phyloP scores from a whole-genome alignment of 176 grass and related monocot species.

The Rhynchospora tenuis region DNA sequence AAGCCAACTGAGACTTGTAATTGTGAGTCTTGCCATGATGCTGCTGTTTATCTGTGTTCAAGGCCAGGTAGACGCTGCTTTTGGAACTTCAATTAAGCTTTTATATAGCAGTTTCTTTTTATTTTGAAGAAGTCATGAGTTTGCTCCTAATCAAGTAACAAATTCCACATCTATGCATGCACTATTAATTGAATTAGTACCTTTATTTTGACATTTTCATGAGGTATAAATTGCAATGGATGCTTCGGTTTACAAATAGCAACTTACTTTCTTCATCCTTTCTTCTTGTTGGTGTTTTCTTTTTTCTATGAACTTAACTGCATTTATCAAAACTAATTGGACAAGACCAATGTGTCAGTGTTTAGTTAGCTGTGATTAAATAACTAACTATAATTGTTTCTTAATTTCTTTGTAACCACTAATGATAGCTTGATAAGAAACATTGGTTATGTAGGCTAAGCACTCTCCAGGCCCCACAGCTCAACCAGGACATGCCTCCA shows the following conservation, averaged over 20 bases:
- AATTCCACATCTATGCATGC: neutral
- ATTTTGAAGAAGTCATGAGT: neutral
- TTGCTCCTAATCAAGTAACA: neutral
- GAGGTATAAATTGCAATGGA: neutral
- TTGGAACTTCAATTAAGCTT: neutral
- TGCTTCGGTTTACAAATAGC: neutral
- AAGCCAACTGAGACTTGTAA: neutral
- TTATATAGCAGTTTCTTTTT: neutral
- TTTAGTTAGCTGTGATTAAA: neutral
- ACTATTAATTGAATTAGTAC: no score
- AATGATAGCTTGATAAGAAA: neutral
- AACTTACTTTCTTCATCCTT: neutral
- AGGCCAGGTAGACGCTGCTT: slow-evolving; percentile 19
- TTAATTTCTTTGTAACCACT: neutral
- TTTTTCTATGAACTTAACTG: neutral
- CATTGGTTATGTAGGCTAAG: slow-evolving; percentile 4
- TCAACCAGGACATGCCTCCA: slow-evolving; percentile 4
- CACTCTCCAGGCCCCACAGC: neutral
- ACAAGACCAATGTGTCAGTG: neutral
- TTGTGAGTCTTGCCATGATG: neutral
- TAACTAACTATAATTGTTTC: neutral
- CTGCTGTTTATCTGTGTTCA: neutral
- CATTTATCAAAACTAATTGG: neutral
- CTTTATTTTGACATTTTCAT: no score
- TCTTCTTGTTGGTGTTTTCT: neutral